Evolutionary conservation across 805 yeast species (phyloP), one percentile per base, ranked within the genome.

Genomic region (Millerozyma acaciae): DNA sequence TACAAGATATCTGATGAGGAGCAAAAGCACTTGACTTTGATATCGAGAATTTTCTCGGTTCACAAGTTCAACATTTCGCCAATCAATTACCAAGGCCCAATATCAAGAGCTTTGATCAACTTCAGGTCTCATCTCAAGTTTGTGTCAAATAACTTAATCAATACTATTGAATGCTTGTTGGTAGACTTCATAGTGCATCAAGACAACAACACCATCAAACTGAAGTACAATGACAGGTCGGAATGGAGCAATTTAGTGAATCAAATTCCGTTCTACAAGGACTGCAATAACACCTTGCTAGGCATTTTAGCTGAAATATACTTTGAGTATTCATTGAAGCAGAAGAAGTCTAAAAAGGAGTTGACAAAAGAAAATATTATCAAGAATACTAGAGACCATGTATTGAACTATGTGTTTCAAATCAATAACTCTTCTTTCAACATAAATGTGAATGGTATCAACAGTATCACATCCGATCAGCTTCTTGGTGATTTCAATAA

Each of bases 101-200:
- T 86, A 21, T 83, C 86, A 12, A 74, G 80, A 43, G 71, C 75
- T 23, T 62, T 85, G 21, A 62, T 84, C 30, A 73, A 76, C 27
- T 83, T 81, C 53, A 72, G 88, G 49, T 79, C 87, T 13, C 76
- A 77, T 35, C 53, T 82, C 29, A 69, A 76, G 34, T 72, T 72
- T 30, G 54, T 82, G 30, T 70, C 70, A 19, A 59, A 56, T 15
- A 68, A 68, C 26, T 51, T 78, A 17, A 70, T 75, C 39, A 78
- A 77, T 42, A 56, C 79, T n/a, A 51, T 77, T 18, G 82, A 77
- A 43, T 45, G 65, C 68, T 29, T 70, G 66, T 32, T 48, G 67
- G 37, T 72, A 68, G 49, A 75, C 78, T 14, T 66, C 70, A 32
- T 67, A 72, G 50, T 63, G 70, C 42, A 75, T 21, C 62, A 57